Percentiles rank a stretch among this genome's conserved stretches.
Conservation (phyloP, 148 eudicot genomes). For the Chenopodium album region DNA sequence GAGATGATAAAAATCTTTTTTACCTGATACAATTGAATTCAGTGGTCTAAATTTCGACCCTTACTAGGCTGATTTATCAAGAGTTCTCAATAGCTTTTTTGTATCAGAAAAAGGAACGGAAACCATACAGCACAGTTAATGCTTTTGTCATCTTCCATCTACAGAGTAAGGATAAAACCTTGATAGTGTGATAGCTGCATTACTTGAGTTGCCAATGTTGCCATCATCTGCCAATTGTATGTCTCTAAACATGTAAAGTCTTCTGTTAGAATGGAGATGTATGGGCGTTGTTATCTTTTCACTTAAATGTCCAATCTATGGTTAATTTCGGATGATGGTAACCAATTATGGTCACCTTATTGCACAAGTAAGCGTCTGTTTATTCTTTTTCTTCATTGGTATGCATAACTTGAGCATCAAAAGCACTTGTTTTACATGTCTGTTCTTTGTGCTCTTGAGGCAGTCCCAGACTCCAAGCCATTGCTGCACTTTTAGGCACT, state of each 20-base stretch:
- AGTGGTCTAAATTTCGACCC: background rate
- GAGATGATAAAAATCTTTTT: background rate
- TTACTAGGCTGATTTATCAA: constrained; percentile 4
- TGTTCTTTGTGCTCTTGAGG: background rate
- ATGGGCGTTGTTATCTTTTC: background rate
- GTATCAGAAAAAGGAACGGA: background rate
- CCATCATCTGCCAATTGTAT: constrained; percentile 7
- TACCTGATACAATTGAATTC: constrained; percentile 12
- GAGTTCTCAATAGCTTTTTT: constrained; percentile 4
- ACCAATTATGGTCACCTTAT: background rate
- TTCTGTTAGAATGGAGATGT: background rate
- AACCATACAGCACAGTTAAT: background rate
- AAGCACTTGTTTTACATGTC: background rate
- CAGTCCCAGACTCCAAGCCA: no score
- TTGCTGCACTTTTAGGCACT: no score
- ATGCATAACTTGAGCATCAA: background rate
- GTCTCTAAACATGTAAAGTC: constrained; percentile 1
- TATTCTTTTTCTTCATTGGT: background rate
- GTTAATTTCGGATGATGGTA: background rate
- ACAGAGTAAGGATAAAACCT: constrained; percentile 8
- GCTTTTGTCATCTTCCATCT: background rate
- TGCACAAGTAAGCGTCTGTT: background rate
- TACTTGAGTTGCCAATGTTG: background rate
- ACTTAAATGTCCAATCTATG: background rate
- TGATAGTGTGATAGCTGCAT: constrained; percentile 1